Conservation (phyloP, 2,329 filamentous ascomycete species). For the Diaporthe citriasiana region DNA sequence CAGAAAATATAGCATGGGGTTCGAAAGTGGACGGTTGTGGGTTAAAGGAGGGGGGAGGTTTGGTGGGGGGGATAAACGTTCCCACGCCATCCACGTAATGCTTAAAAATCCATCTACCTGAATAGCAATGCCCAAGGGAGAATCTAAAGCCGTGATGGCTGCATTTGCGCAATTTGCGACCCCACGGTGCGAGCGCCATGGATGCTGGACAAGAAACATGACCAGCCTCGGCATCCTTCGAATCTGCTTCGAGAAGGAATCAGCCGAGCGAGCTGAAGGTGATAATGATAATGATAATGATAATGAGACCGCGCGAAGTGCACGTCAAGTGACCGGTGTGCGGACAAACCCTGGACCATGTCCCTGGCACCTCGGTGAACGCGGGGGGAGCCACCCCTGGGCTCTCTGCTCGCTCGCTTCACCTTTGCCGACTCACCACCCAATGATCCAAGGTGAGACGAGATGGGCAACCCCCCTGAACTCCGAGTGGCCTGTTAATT, state of each 20-base stretch:
- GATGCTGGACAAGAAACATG: constrained; percentile 11
- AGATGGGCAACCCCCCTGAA: constrained; percentile 3
- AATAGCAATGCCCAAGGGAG: background rate
- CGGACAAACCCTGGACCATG: constrained; percentile 22
- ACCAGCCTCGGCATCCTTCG: constrained; percentile 30
- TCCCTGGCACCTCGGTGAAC: constrained; percentile 4
- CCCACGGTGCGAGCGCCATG: constrained; percentile 20
- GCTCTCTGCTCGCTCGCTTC: constrained; percentile 23
- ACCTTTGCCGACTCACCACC: constrained; percentile 10
- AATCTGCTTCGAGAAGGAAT: constrained; percentile 37
- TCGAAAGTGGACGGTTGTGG: background rate
- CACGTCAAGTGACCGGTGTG: constrained; percentile 27
- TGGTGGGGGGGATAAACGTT: background rate
- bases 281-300: constrained; percentile 12
- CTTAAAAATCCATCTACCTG: background rate
- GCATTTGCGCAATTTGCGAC: constrained; percentile 8
- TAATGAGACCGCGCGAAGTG: background rate
- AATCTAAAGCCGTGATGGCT: constrained; percentile 25
- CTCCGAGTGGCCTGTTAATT: background rate
- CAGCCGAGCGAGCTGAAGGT: background rate
- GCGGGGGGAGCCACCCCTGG: background rate
- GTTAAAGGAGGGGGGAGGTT: background rate
- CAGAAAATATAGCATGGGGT: background rate
- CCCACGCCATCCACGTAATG: background rate
- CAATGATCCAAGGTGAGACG: constrained; percentile 24